Conservation (phyloP, 2,329 filamentous ascomycete genomes). For the Chaetomiaceae sp. region DNA sequence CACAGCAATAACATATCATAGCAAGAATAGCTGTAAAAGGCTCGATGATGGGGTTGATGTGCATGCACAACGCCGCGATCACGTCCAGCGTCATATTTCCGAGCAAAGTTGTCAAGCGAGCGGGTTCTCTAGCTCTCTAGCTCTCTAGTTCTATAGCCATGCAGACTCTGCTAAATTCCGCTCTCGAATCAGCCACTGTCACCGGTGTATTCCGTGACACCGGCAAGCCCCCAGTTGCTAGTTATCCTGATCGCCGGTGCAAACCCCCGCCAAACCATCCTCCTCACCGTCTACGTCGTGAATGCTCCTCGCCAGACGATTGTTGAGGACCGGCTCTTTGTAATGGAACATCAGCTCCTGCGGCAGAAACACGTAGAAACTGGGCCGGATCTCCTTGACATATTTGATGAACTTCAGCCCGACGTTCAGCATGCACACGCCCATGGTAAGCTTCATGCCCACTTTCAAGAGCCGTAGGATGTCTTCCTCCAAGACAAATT, state of each 20-base stretch:
- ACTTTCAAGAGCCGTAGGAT: conserved; percentile 46
- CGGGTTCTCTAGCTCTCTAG: too few species aligned
- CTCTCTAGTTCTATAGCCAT: too few species aligned
- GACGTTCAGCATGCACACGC: conserved; percentile 49
- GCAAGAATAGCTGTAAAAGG: too few species aligned
- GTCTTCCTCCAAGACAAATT: conserved; percentile 45
- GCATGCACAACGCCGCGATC: too few species aligned
- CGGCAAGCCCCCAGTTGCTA: too few species aligned
- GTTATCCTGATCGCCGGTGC: neutral
- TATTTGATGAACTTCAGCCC: conserved; percentile 63
- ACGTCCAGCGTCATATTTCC: too few species aligned
- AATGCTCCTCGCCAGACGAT: conserved; percentile 45
- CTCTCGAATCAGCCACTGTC: too few species aligned
- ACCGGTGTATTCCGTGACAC: too few species aligned
- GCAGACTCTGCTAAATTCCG: too few species aligned
- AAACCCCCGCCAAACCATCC: neutral
- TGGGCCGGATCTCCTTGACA: conserved; percentile 51
- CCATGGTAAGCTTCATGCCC: conserved; percentile 57
- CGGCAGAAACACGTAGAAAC: conserved; percentile 60
- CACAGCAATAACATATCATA: too few species aligned
- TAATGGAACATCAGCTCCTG: conserved; percentile 67
- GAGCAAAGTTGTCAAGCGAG: too few species aligned
- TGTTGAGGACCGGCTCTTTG: conserved; percentile 50
- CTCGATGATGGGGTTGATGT: too few species aligned
- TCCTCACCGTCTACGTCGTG: conserved; percentile 29